Conservation (phyloP, 2,329 filamentous ascomycete genomes). For the Exophiala lecanii-corni region DNA sequence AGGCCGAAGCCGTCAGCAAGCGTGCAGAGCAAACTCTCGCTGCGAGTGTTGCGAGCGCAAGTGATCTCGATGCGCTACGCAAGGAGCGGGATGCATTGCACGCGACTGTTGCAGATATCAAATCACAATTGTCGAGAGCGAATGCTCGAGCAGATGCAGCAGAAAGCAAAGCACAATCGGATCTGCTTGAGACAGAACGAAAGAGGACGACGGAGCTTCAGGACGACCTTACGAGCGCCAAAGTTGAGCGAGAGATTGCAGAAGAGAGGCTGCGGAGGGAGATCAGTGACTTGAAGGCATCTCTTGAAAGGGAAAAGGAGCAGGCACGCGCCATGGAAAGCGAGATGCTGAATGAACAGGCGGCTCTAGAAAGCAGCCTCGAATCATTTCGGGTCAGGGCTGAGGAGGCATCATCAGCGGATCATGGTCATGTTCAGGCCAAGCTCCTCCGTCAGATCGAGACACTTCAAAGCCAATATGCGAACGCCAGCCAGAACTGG, state of each 20-base stretch:
- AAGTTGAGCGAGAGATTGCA: constrained; percentile 71
- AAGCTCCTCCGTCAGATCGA: constrained; percentile 92
- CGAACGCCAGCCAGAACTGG: constrained; percentile 94
- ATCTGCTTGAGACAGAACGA: constrained; percentile 64
- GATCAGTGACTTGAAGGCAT: constrained; percentile 67
- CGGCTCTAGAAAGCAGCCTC: constrained; percentile 77
- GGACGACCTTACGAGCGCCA: constrained; percentile 59
- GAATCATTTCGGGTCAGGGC: constrained; percentile 79
- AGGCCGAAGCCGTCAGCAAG: constrained; percentile 57
- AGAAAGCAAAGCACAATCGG: constrained; percentile 61
- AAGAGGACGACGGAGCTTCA: constrained; percentile 51
- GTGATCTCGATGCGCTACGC: constrained; percentile 58
- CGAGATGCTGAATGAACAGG: constrained; percentile 74
- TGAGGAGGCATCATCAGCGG: constrained; percentile 83
- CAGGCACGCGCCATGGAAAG: constrained; percentile 63
- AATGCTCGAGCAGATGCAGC: constrained; percentile 62
- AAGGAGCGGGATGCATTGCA: constrained; percentile 61
- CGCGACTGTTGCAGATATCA: constrained; percentile 62
- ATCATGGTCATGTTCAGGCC: constrained; percentile 75
- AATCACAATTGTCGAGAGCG: constrained; percentile 63
- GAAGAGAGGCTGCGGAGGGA: constrained; percentile 67
- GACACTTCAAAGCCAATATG: constrained; percentile 90
- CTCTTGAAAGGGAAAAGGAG: constrained; percentile 67
- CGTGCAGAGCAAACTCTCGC: constrained; percentile 53
- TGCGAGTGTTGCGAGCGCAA: constrained; percentile 47